Base-by-base conservation (phyloP, 805 yeast genomes). In the Huiozyma naganishii region DNA sequence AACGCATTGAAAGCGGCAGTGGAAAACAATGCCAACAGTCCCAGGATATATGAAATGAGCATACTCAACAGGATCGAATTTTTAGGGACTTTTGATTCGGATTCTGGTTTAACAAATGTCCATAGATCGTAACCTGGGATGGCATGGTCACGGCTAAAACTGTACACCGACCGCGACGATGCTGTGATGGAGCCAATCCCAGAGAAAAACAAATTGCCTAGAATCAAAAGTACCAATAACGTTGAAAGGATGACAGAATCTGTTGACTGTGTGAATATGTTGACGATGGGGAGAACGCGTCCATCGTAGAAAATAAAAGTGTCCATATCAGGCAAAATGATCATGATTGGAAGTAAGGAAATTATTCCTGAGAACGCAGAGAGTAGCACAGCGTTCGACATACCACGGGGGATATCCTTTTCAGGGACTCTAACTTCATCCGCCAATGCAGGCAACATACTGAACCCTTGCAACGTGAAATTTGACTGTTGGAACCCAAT, bases 81-180 rank as follows among this genome's bases (percentile, higher is more conserved):
- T 50, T 74, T 76, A 2, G 94, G 95, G 23, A 83, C 78, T 29
- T 70, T 72, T 37, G 76, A 76, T 43, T 73, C 66, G 8, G 74
- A 70, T 6, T 68, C 58, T 1, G 73, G 67, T 51, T 80, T 80
- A 36, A 85, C 84, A 52, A 73, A 72, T 3, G 77, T 72, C 87
- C 89, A 83, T 11, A 73, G 52, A 9, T 73, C 68, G 44, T 76
- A 73, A 52, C 68, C 74, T 1, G 94, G 94, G 37, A 85, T 62
- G 0, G 88, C 95, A 33, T 80, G 84, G 59, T 85, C 95, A 65
- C 95, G 73, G 42, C 90, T 86, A 65, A 85, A 79, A 27, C 86
- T 82, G 58, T 76, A 84, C 0, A 87, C 83, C n/a, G 81, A 74
- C 70, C 94, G 73, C 3, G 92, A 83, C 2, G 88, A 83, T 0